A percentile compares a stretch with the other conserved stretches of the same genome.
Evolutionary conservation across 352 stramenopile species (phyloP).

Genomic region (Pythium insidiosum): DNA sequence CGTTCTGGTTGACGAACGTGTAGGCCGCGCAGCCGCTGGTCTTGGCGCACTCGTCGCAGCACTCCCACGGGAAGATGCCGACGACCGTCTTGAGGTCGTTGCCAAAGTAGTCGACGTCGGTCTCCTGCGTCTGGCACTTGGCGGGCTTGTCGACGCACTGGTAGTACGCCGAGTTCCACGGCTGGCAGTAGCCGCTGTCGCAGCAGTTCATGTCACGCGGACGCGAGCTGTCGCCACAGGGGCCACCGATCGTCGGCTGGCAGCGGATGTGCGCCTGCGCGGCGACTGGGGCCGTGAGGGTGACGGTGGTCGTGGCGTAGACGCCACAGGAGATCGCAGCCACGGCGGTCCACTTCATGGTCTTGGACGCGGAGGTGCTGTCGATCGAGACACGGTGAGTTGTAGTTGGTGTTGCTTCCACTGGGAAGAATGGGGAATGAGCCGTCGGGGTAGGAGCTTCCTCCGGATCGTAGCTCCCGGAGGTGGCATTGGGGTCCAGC

Average conservation of each 20-base stretch:
- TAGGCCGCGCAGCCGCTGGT: conserved; percentile 7
- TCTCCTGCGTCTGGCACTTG: no score
- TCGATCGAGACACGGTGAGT: not conserved
- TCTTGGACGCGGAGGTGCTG: not conserved
- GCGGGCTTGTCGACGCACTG: no score
- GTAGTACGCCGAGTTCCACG: conserved; percentile 34
- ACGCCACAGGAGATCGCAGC: not conserved
- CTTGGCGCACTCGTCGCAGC: no score
- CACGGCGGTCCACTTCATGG: conserved; percentile 3
- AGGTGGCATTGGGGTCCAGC: no score
- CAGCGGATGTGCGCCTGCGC: conserved; percentile 13
- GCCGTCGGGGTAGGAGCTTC: no score
- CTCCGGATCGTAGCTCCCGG: no score
- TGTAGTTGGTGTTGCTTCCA: conserved; percentile 9
- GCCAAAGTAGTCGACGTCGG: no score
- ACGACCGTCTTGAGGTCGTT: conserved; percentile 28
- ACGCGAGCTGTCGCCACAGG: conserved; percentile 25
- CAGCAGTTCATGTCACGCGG: conserved; percentile 18
- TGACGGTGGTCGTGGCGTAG: no score
- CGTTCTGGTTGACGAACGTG: conserved; percentile 5
- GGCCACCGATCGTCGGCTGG: conserved; percentile 32
- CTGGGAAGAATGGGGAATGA: conserved; percentile 12
- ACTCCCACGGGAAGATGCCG: not conserved
- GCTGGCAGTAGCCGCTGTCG: conserved; percentile 35
- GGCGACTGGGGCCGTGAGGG: not conserved